Evolutionary conservation across 768 basidiomycete genomes (phyloP), one percentile per base, ranked within the genome.

Genomic region (Lentinula sp.): DNA sequence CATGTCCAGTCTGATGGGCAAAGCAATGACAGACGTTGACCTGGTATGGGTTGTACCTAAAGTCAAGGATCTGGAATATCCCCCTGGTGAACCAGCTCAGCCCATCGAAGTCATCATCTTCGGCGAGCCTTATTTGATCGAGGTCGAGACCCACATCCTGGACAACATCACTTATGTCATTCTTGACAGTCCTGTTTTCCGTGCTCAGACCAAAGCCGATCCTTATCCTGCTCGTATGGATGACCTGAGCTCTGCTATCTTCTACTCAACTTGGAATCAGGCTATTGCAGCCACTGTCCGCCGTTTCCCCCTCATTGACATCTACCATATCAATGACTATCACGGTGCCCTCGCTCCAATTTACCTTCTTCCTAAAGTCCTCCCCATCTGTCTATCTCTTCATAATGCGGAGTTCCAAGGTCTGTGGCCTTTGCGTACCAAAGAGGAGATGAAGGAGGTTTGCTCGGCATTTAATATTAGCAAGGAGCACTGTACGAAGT

Each of bases 331-430:
- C 76, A 97, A 97, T 71, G 91, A 97, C 69, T 97, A 96, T 71
- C 95, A 97, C 68, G 95, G 93, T 63, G 91, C 93, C 23, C 85
- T 97, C 51, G 95, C 88, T 61, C 87, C 91, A 10, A 87, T 97
- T 58, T 97, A 97, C 70, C 83, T 97, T 16, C 81, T 97, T 21
- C 95, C 95, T 50, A 94, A 94, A 73, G 87, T 97, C 62, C 76
- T 96, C 51, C 94, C 95, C 0, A 83, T 87, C 69, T 96, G 95
- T 73, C 79, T 97, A 37, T 97, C 95, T 2, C 81, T 97, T 35
- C 95, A 97, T 80, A 97, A 97, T 67, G 95, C 95, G 69, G 95
- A 97, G 74, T 97, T 97, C 83, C 95, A 97, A 70, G 95, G 95
- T 76, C 83, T 96, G 31, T 96, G 95, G 95, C 91, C 95, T 6